Evolutionary conservation across 2,329 filamentous ascomycete species (phyloP), one percentile per base, ranked within the genome.

Genomic region (Fusarium succisae): DNA sequence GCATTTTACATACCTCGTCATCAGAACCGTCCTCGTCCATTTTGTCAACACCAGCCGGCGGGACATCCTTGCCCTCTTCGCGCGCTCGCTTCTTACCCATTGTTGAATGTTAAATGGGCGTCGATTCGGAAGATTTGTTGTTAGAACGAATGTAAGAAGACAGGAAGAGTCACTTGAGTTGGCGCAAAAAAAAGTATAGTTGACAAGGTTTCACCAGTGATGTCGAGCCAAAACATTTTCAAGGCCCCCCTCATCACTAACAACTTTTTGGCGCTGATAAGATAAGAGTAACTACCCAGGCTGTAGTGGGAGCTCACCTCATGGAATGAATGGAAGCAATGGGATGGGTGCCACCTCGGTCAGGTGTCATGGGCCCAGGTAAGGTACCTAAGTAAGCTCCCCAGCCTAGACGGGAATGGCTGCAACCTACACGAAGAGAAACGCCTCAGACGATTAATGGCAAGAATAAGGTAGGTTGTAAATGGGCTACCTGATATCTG

Each of bases 1-100:
- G 50, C 72, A 63, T 72, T n/a, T 48, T 30, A 72, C 79, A 77
- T 76, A 87, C 89, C 78, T 89, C 88, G 62, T 87, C 87, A 71
- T 89, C 88, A 22, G 87, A 88, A 80, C 84, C 85, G 66, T 86
- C 86, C 69, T 86, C 83, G 59, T 86, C 86, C 81, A 89, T 86
- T 80, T 85, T 87, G 76, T 87, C 82, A 13, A 83, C 81, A 39
- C 86, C 81, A 22, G 72, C 66, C 7, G 79, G 76, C 20, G 86
- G 79, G 63, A 81, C 81, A 63, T 85, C 81, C 77, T 84, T 82
- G 57, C 80, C 84, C 57, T 87, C 84, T 73, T 88, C 86, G 80
- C 86, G 84, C 70, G 84, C 81, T 66, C 87, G 81, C 79, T 88
- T 88, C 77, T 86, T 87, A 50, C 86, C 85, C 87, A 88, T 87